Conservation (phyloP, 2,329 filamentous ascomycete species). For the Leptographium galeiforme region DNA sequence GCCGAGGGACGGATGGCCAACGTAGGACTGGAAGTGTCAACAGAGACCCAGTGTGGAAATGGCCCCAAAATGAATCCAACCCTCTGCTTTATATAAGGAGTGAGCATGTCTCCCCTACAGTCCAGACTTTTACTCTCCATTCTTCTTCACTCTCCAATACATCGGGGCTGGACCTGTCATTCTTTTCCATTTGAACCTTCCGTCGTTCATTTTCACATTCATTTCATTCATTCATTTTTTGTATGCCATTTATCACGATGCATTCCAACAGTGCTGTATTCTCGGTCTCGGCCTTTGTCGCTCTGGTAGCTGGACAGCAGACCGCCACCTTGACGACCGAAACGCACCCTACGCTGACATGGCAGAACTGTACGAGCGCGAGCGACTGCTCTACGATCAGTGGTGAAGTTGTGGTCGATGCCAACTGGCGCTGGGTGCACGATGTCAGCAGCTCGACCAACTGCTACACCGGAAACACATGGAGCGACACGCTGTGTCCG, state of each 20-base stretch:
- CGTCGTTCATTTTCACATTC: slow-evolving; percentile 25
- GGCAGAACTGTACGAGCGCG: slow-evolving; percentile 33
- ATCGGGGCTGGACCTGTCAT: slow-evolving; percentile 2
- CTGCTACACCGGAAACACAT: slow-evolving; percentile 34
- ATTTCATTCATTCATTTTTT: background rate
- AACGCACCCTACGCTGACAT: slow-evolving; percentile 37
- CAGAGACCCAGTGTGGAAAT: background rate
- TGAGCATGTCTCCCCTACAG: background rate
- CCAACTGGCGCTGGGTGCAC: slow-evolving; percentile 48
- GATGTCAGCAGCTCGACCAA: slow-evolving; percentile 30
- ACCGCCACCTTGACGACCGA: slow-evolving; percentile 31
- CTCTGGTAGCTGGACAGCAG: slow-evolving; percentile 31
- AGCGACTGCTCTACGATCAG: slow-evolving; percentile 32
- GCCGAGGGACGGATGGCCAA: background rate
- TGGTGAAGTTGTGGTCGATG: slow-evolving; percentile 37
- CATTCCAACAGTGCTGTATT: slow-evolving; percentile 20
- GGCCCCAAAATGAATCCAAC: background rate
- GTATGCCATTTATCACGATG: slow-evolving; percentile 5
- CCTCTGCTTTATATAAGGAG: slow-evolving; percentile 1
- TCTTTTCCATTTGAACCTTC: background rate
- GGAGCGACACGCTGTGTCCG: slow-evolving; percentile 33
- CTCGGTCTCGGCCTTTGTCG: slow-evolving; percentile 23
- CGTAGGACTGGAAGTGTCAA: background rate
- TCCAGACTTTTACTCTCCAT: background rate
- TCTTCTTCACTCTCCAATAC: background rate